Conservation (phyloP, 2,329 filamentous ascomycete genomes). For the Apiospora sp. region DNA sequence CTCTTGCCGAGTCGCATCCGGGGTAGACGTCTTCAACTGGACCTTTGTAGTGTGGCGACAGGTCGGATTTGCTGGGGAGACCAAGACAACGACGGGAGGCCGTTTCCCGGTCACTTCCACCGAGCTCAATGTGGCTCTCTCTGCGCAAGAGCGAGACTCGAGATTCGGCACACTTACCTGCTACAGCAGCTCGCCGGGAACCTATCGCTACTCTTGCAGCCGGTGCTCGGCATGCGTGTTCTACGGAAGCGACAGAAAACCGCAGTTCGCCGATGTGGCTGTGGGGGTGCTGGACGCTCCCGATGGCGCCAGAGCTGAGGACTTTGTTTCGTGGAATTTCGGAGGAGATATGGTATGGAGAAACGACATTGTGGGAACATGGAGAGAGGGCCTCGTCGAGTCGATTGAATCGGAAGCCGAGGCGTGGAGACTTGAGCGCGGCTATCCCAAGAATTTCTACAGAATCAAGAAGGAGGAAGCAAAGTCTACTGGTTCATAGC, state of each 20-base stretch:
- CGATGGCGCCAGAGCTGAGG: slow-evolving; percentile 56
- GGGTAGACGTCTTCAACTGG: slow-evolving; percentile 55
- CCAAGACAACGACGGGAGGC: neutral
- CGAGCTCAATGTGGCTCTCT: slow-evolving; percentile 47
- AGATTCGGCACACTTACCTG: slow-evolving; percentile 52
- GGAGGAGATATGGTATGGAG: slow-evolving; percentile 44
- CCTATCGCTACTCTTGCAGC: slow-evolving; percentile 58
- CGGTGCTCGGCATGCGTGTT: slow-evolving; percentile 57
- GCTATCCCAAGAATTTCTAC: slow-evolving; percentile 45
- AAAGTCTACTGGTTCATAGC: neutral
- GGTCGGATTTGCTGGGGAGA: slow-evolving; percentile 42
- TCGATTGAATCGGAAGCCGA: slow-evolving; percentile 45
- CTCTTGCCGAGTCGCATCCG: slow-evolving; percentile 53
- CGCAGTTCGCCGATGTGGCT: slow-evolving; percentile 52
- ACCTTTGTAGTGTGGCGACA: slow-evolving; percentile 51
- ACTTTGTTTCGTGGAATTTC: slow-evolving; percentile 51
- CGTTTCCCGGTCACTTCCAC: slow-evolving; percentile 41
- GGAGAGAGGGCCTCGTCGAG: slow-evolving; percentile 47
- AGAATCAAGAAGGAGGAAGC: slow-evolving; percentile 34
- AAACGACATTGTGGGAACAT: slow-evolving; percentile 48
- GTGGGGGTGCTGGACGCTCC: slow-evolving; percentile 53
- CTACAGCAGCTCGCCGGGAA: slow-evolving; percentile 52
- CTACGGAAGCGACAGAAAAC: slow-evolving; percentile 49
- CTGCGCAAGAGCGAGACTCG: slow-evolving; percentile 40
- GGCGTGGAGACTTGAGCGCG: slow-evolving; percentile 43